Base-by-base conservation (phyloP, 805 yeast genomes). In the Candida coquimbonensis region DNA sequence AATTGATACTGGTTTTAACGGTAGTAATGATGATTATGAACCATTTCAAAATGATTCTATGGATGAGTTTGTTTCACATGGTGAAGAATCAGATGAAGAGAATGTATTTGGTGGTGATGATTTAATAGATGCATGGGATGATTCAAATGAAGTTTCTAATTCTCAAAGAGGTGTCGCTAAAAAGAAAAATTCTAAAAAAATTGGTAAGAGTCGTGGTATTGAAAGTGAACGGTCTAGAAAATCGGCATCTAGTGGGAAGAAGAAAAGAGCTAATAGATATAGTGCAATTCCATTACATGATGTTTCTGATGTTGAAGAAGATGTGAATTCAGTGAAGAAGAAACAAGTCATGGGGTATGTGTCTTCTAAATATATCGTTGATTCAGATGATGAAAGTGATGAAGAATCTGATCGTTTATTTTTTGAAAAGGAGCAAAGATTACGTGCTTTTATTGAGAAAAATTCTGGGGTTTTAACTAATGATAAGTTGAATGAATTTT, bases 321-420 rank as follows among this genome's bases (percentile, higher is more conserved):
- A 3, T 34, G 39, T 7, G n/a, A 29, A 31, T 24, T 33, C 43
- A 37, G 21, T 38, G 9, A 27, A 32, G 14, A 29, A 38, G 17
- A 34, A 36, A n/a, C 21, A 24, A n/a, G 24, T 19, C 8, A 31
- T 21, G 29, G 21, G 35, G 16, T 26, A 17, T 42, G 68, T 73
- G 38, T 81, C 88, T 1, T 64, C 81, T 5, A 80, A 74, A 45
- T 74, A 63, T 51, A 74, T 83, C 39, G 67, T 67, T 42, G 82
- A 75, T 43, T 79, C 86, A 2, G 88, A 81, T 56, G 86, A 81
- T 54, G 81, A 74, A 11, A 69, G 77, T 6, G 87, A 81, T 54
- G 78, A 70, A 13, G 87, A 79, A 40, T 67, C 68, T 36, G 77
- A 73, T 43, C 57, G 55, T 3, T 69, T 54, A 29, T 83, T 83